Evolutionary conservation across 2,329 filamentous ascomycete genomes (phyloP).

Genomic region (Epicoccum nigrum): DNA sequence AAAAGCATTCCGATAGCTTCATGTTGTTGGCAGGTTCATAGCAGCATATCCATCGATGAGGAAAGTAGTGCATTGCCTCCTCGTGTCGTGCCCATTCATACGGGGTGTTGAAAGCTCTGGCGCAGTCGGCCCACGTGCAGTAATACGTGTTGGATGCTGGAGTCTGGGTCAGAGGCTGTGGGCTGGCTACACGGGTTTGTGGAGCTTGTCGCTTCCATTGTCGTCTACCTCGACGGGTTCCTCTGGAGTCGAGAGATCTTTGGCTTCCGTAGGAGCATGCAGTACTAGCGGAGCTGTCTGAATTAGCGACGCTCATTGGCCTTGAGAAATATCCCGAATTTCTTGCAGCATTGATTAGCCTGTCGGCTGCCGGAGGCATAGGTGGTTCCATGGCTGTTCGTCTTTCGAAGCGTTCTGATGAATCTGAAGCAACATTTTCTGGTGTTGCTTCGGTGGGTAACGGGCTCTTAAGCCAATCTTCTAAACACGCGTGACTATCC

Average conservation of each 20-base stretch:
- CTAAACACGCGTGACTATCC: no score
- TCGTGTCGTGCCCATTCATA: slow-evolving; percentile 18
- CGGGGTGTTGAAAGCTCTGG: not conserved
- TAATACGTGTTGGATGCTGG: not conserved
- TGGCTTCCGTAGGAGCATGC: not conserved
- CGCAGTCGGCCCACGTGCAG: slow-evolving; percentile 12
- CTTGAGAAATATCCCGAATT: not conserved
- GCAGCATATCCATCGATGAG: slow-evolving; percentile 17
- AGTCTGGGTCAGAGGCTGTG: not conserved
- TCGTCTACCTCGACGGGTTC: slow-evolving; percentile 10
- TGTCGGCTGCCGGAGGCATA: no score
- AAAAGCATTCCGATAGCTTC: not conserved
- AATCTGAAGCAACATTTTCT: no score
- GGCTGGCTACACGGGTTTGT: no score
- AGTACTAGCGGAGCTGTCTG: slow-evolving; percentile 1
- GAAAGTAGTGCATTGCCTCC: slow-evolving; percentile 14
- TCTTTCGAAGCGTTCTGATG: no score
- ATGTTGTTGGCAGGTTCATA: not conserved
- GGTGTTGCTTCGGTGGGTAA: no score
- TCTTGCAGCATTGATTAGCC: not conserved
- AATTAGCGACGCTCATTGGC: not conserved
- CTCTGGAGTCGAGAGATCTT: slow-evolving; percentile 12
- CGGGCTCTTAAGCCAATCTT: no score
- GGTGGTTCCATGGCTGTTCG: no score
- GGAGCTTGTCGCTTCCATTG: slow-evolving; percentile 1